Evolutionary conservation across 371 early-diverging fungal genomes (phyloP).

Genomic region (Mortierella sp.): DNA sequence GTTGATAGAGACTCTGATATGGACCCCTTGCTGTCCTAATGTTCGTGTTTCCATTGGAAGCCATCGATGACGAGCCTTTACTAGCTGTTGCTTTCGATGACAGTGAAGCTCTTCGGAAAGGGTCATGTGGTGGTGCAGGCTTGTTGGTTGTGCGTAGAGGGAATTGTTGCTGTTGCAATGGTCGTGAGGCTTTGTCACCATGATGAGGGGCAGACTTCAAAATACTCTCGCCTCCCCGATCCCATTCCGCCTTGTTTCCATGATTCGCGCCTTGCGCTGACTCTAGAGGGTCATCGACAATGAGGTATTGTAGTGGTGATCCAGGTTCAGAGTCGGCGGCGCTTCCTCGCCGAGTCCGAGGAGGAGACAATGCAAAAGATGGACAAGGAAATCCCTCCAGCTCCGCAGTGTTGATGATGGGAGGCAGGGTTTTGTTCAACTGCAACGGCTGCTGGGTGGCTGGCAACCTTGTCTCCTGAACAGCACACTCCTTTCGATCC

Average conservation of each 20-base stretch:
- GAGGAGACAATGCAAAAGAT: constrained; percentile 13
- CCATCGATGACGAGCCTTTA: background rate
- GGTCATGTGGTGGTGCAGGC: constrained; percentile 44
- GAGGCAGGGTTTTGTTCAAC: constrained; percentile 13
- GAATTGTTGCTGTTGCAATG: constrained; percentile 16
- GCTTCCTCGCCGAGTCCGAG: constrained; percentile 8
- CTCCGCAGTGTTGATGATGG: constrained; percentile 6
- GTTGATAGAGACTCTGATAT: constrained; percentile 28
- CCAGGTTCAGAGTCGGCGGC: constrained; percentile 8
- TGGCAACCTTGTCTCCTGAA: background rate
- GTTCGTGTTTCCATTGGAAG: background rate
- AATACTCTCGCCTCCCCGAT: background rate
- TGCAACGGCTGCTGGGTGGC: too few relatives aligned
- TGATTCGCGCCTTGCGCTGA: background rate
- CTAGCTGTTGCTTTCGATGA: background rate
- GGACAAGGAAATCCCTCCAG: background rate
- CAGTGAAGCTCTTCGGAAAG: constrained; percentile 30
- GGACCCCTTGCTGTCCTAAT: background rate
- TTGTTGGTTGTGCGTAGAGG: constrained; percentile 43
- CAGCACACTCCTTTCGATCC: constrained; percentile 4
- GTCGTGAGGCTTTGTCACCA: background rate
- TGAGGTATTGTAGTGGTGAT: constrained; percentile 38
- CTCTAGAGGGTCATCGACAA: constrained; percentile 11
- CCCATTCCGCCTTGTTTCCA: constrained; percentile 9
- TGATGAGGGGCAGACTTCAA: constrained; percentile 21